Evolutionary conservation across 192 early-diverging fungal genomes (phyloP).

Genomic region (Mortierella claussenii): DNA sequence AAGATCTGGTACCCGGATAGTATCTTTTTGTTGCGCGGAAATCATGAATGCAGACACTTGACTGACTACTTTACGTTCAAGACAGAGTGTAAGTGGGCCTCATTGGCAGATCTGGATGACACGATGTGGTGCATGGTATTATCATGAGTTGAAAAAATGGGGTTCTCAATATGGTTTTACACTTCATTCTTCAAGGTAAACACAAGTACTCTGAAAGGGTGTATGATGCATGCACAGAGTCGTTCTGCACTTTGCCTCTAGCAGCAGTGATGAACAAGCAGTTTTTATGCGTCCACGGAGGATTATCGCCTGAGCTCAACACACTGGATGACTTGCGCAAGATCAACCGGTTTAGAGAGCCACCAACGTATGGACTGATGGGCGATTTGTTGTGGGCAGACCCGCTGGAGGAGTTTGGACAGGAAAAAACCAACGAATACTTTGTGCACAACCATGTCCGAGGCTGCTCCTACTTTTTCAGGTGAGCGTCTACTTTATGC

Average conservation of each 20-base stretch:
- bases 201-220: slow-evolving; percentile 94
- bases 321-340: slow-evolving; percentile 85
- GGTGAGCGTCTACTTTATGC: slow-evolving; percentile 57
- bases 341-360: slow-evolving; percentile 91
- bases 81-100: slow-evolving; percentile 78
- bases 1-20: slow-evolving; percentile 90
- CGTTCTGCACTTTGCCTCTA: slow-evolving; percentile 89
- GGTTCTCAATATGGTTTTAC: too few species aligned
- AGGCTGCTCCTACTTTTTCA: slow-evolving; percentile 95
- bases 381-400: slow-evolving; percentile 95
- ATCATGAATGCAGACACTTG: slow-evolving; percentile 96
- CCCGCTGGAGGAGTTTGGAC: slow-evolving; percentile 95
- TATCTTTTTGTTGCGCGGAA: slow-evolving; percentile 88
- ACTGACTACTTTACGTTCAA: slow-evolving; percentile 98
- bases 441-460: slow-evolving; percentile 94
- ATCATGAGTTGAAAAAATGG: background rate
- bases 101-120: background rate
- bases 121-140: background rate
- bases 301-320: slow-evolving; percentile 90
- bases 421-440: slow-evolving; percentile 85
- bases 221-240: slow-evolving; percentile 89
- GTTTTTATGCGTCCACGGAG: slow-evolving; percentile 95
- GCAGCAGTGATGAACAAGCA: slow-evolving; percentile 94
- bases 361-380: slow-evolving; percentile 93
- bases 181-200: slow-evolving; percentile 65